These are phyloP conservation scores for Veloboletus limbatus DNA, from an alignment of 1,284 basidiomycete species.

Conservation along the genomic window DNA sequence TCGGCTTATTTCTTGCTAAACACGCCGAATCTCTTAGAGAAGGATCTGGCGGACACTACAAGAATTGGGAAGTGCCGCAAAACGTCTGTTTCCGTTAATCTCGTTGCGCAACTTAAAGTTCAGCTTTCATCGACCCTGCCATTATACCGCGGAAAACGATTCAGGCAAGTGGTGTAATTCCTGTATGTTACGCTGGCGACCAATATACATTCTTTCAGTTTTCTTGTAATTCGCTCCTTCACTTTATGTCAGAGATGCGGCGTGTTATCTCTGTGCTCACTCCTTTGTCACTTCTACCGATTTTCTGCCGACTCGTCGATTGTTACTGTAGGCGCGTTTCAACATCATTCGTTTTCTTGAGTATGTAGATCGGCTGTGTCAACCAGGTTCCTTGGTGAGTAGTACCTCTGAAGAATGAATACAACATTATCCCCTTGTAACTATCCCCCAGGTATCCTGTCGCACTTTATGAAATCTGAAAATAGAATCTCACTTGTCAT, in stretches of 20 bases:
- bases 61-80: slow-evolving; percentile 16
- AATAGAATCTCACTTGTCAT: too few relatives aligned
- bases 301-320: neutral
- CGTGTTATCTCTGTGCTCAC: neutral
- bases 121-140: slow-evolving; percentile 20
- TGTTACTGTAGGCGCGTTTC: slow-evolving; percentile 3
- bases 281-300: slow-evolving; percentile 4
- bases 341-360: slow-evolving; percentile 8
- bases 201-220: slow-evolving; percentile 7
- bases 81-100: slow-evolving; percentile 13
- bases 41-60: slow-evolving; percentile 22
- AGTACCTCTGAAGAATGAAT: slow-evolving; percentile 9
- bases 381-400: slow-evolving; percentile 11
- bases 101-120: slow-evolving; percentile 16
- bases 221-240: slow-evolving; percentile 16
- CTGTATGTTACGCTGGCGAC: neutral
- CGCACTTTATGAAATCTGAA: too few relatives aligned
- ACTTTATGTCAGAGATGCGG: neutral
- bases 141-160: slow-evolving; percentile 19
- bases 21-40: slow-evolving; percentile 7
- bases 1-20: neutral
- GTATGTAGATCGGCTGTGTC: neutral
- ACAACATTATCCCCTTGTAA: neutral
- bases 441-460: too few relatives aligned
- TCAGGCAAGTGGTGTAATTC: slow-evolving; percentile 19